A percentile compares a stretch with the other conserved stretches of the same genome.
Evolutionary conservation across 352 stramenopile genomes (phyloP).

Genomic region (Phytopythium sindhum): DNA sequence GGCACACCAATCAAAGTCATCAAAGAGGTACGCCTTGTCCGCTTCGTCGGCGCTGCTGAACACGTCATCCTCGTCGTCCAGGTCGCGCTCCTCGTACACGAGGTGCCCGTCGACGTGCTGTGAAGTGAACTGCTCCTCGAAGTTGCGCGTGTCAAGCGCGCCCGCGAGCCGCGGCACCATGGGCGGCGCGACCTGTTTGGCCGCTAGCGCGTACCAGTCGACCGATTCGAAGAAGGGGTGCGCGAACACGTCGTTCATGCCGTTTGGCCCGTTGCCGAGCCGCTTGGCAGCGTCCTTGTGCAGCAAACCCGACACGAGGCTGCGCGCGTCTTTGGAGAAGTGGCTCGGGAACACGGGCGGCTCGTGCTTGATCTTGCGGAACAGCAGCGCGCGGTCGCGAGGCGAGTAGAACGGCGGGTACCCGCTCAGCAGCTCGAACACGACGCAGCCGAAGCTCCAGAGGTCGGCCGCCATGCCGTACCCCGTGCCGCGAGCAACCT

Average conservation of each 20-base stretch:
- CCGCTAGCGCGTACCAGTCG: constrained; percentile 73
- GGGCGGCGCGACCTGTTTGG: constrained; percentile 68
- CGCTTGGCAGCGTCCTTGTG: constrained; percentile 59
- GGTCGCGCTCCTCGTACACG: constrained; percentile 50
- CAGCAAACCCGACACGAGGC: constrained; percentile 58
- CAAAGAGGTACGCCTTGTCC: constrained; percentile 41
- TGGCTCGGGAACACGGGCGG: constrained; percentile 92
- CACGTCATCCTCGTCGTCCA: constrained; percentile 12
- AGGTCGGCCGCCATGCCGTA: constrained; percentile 78
- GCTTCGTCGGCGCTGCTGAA: constrained; percentile 11
- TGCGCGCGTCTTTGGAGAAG: constrained; percentile 63
- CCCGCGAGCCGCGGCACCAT: constrained; percentile 44
- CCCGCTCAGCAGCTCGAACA: constrained; percentile 82
- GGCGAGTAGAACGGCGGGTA: constrained; percentile 92
- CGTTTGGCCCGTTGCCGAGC: constrained; percentile 46
- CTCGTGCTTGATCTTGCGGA: constrained; percentile 94
- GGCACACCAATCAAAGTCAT: constrained; percentile 76
- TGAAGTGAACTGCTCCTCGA: constrained; percentile 70
- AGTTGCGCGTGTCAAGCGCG: constrained; percentile 65
- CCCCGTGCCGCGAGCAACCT: constrained; percentile 66
- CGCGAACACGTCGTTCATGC: constrained; percentile 70
- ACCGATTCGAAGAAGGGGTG: constrained; percentile 74
- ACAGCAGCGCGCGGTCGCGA: constrained; percentile 90
- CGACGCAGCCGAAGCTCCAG: constrained; percentile 89
- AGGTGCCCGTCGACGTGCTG: constrained; percentile 62